Percentiles rank a stretch among this genome's conserved stretches.
These are phyloP conservation scores for Magnaporthiopsis rhizophila DNA, from an alignment of 2,329 filamentous ascomycete genomes.

Conservation along the genomic window DNA sequence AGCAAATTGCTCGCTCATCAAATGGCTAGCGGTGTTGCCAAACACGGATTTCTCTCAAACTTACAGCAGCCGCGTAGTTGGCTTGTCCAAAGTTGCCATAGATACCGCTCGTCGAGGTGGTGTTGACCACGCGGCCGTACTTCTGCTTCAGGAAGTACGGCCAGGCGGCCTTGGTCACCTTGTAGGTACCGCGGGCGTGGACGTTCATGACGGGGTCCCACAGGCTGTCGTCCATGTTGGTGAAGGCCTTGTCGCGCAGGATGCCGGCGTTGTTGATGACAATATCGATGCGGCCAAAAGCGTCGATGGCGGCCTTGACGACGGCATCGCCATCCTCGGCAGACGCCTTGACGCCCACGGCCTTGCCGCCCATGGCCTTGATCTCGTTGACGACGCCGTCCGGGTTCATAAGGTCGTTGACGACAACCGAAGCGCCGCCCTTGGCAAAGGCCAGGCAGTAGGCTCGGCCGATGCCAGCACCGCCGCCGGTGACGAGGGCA, in stretches of 20 bases:
- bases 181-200: slow-evolving; percentile 90
- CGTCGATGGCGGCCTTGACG: slow-evolving; percentile 87
- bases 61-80: slow-evolving; percentile 86
- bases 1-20: slow-evolving; percentile 17
- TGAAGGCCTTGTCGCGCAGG: slow-evolving; percentile 93
- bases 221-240: slow-evolving; percentile 90
- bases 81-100: slow-evolving; percentile 99
- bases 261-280: slow-evolving; percentile 98
- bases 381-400: slow-evolving; percentile 90
- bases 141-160: slow-evolving; percentile 97
- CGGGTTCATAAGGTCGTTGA: slow-evolving; percentile 93
- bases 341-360: slow-evolving; percentile 85
- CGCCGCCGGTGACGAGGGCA: slow-evolving; percentile 78
- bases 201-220: slow-evolving; percentile 92
- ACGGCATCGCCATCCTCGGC: slow-evolving; percentile 88
- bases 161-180: slow-evolving; percentile 95
- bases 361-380: slow-evolving; percentile 78
- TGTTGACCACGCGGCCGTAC: slow-evolving; percentile 95
- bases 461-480: slow-evolving; percentile 81
- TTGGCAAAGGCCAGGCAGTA: slow-evolving; percentile 83
- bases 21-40: too few species aligned
- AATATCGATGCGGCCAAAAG: slow-evolving; percentile 88
- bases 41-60: slow-evolving; percentile 22
- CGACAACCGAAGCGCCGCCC: slow-evolving; percentile 74
- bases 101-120: slow-evolving; percentile 91